Percentiles rank a stretch among this genome's conserved stretches.
These are phyloP conservation scores for Cytospora piceicola DNA, from an alignment of 2,329 filamentous ascomycete species.

Conservation along the genomic window DNA sequence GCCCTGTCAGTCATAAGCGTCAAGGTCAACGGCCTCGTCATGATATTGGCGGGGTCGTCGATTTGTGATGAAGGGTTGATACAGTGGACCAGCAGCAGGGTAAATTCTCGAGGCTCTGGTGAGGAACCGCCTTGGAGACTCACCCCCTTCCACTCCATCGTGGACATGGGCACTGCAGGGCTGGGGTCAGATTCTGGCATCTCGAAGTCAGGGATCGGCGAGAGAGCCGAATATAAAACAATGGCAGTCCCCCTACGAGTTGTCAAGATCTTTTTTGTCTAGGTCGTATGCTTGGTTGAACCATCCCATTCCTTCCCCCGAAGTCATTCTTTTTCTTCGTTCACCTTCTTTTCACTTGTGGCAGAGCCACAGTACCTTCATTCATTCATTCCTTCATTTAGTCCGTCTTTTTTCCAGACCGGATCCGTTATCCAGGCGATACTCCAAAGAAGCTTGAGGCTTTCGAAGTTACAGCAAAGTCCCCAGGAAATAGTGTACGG, in stretches of 20 bases:
- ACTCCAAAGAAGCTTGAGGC: slow-evolving; percentile 15
- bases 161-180: background rate
- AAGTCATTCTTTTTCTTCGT: slow-evolving; percentile 30
- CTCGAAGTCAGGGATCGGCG: slow-evolving; percentile 9
- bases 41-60: slow-evolving; percentile 7
- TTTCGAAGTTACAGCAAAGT: slow-evolving; percentile 9
- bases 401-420: background rate
- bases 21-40: slow-evolving; percentile 21
- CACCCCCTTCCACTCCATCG: background rate
- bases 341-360: slow-evolving; percentile 27
- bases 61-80: slow-evolving; percentile 27
- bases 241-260: background rate
- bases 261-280: slow-evolving; percentile 4
- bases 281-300: slow-evolving; percentile 29
- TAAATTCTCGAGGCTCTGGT: slow-evolving; percentile 15
- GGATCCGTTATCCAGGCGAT: slow-evolving; percentile 19
- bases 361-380: slow-evolving; percentile 28
- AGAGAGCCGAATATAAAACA: slow-evolving; percentile 14
- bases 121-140: background rate
- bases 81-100: slow-evolving; percentile 21
- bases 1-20: slow-evolving; percentile 3
- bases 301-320: slow-evolving; percentile 27
- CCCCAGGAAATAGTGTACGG: background rate
- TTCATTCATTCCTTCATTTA: slow-evolving; percentile 14
- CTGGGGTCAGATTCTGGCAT: slow-evolving; percentile 12